Evolutionary conservation across 345 rosid species (phyloP).

Genomic region (Gossypium mustelinum): DNA sequence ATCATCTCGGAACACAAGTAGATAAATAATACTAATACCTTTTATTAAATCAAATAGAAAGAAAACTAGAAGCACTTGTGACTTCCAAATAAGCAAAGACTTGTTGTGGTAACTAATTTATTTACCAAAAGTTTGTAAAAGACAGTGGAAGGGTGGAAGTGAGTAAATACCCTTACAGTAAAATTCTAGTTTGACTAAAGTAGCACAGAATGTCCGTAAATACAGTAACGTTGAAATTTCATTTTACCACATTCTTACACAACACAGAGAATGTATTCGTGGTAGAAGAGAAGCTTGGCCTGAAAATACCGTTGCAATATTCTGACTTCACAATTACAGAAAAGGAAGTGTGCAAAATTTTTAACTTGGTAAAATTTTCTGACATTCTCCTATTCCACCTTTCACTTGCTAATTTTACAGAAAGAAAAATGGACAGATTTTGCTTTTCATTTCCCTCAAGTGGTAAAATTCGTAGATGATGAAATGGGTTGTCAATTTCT

Average conservation of each 20-base stretch:
- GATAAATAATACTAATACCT: too few relatives aligned
- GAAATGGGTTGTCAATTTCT: slow-evolving; percentile 12
- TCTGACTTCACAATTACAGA: background rate
- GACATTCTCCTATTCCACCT: too few relatives aligned
- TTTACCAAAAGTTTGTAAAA: background rate
- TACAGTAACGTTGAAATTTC: background rate
- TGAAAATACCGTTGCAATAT: background rate
- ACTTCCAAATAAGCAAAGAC: background rate
- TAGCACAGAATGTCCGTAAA: background rate
- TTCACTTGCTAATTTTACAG: background rate
- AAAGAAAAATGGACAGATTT: slow-evolving; percentile 14
- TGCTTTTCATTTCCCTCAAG: slow-evolving; percentile 16
- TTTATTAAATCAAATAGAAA: too few relatives aligned
- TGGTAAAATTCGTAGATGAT: slow-evolving; percentile 21
- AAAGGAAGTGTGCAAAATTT: background rate
- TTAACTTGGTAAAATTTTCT: too few relatives aligned
- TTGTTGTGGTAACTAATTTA: background rate
- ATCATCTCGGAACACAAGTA: too few relatives aligned
- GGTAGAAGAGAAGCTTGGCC: background rate
- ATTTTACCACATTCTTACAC: background rate
- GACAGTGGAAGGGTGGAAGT: background rate
- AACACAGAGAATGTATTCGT: background rate
- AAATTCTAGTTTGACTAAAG: background rate
- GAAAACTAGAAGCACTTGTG: too few relatives aligned
- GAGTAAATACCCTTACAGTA: background rate